Base-by-base conservation (phyloP, 1,284 basidiomycete species). In the Kwoniella shivajii region DNA sequence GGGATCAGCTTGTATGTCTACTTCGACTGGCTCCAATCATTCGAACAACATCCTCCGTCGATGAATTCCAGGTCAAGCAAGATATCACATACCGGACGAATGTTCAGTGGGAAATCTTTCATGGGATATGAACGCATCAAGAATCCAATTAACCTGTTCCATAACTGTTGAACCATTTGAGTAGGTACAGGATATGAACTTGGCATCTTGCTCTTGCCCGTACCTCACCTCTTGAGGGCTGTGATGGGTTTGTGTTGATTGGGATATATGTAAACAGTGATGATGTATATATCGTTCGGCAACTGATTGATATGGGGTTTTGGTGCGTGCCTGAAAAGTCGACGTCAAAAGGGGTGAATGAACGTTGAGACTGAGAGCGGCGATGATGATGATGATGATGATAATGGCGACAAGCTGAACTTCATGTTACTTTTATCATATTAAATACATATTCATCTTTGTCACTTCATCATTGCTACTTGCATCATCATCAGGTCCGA, bases 11-110 rank as follows among this genome's bases (percentile, higher is more conserved):
- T 45, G 27, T 22, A 36, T 11, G 24, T 1, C n/a, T 3, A 20
- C 13, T 37, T 4, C 5, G 18, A 34, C 29, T n/a, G n/a, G n/a
- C n/a, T n/a, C n/a, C n/a, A n/a, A n/a, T n/a, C n/a, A n/a, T n/a
- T n/a, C n/a, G n/a, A n/a, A n/a, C n/a, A n/a, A 34, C 44, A 29
- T 44, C 24, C 42, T 44, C 9, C 10, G 10, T 26, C 11, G 7
- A 6, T 7, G 9, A 10, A 16, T 26, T 6, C 24, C 13, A 22
- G 9, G 16, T 18, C 13, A 16, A 33, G 30, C 20, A 34, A 22
- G 10, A 26, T 18, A 18, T 7, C 7, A 66, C 73, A 58, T 51
- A 77, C 76, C 14, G 76, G 76, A 31, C 76, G 65, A 26, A 78
- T 61, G n/a, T 66, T 60, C 36, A 78, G 47, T 1, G 76, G 76